These are phyloP conservation scores for Pseudocercospora vitis DNA, from an alignment of 2,329 filamentous ascomycete genomes.

Conservation along the genomic window DNA sequence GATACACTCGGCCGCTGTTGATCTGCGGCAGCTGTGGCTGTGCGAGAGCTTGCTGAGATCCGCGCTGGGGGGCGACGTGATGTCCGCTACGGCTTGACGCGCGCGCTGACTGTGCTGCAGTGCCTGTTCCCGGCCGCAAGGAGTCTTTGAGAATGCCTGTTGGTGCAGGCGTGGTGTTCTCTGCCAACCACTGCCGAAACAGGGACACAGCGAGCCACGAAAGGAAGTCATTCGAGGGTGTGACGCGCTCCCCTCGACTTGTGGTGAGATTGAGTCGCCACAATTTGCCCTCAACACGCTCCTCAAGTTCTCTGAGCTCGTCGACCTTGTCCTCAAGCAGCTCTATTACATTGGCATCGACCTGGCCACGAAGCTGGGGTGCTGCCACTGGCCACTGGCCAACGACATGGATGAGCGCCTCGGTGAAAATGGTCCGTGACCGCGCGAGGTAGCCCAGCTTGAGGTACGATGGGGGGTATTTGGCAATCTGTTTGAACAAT, in stretches of 20 bases:
- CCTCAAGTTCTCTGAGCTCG: constrained; percentile 80
- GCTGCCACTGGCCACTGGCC: constrained; percentile 87
- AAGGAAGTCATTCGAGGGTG: constrained; percentile 74
- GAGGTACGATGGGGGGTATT: constrained; percentile 90
- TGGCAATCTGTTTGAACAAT: constrained; percentile 94
- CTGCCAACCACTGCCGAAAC: constrained; percentile 90
- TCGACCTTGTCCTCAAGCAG: constrained; percentile 94
- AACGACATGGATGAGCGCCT: constrained; percentile 90
- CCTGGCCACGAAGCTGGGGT: constrained; percentile 69
- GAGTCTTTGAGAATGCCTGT: constrained; percentile 50
- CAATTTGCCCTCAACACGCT: constrained; percentile 75
- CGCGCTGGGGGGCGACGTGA: constrained; percentile 36
- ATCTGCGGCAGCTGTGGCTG: constrained; percentile 35
- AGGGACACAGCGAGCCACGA: constrained; percentile 87
- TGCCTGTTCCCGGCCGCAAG: constrained; percentile 13
- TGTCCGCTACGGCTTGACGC: constrained; percentile 27
- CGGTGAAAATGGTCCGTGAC: constrained; percentile 70
- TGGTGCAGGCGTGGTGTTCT: constrained; percentile 76
- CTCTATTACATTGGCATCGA: constrained; percentile 77
- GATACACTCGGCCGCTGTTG: constrained; percentile 71
- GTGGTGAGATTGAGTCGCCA: constrained; percentile 80
- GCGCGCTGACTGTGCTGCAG: constrained; percentile 16
- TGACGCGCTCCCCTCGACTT: constrained; percentile 76
- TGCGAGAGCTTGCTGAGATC: constrained; percentile 27
- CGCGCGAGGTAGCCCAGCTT: constrained; percentile 84